A percentile compares a stretch with the other conserved stretches of the same genome.
Conservation (phyloP, 768 basidiomycete species). For the Suillus cothurnatus region DNA sequence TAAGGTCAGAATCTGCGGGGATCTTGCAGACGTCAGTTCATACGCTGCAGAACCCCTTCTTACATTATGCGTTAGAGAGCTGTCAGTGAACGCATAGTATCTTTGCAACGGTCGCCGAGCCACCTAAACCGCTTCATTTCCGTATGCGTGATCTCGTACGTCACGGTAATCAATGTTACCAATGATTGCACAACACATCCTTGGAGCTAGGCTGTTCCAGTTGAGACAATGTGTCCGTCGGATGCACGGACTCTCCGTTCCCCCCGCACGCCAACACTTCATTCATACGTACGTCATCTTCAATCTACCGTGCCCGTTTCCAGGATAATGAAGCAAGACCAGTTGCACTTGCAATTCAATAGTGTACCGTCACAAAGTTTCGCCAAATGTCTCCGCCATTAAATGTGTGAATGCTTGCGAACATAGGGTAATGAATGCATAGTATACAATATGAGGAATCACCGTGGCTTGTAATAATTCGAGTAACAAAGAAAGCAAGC, state of each 20-base stretch:
- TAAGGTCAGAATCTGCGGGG: no score
- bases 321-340: not conserved
- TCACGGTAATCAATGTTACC: not conserved
- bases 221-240: not conserved
- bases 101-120: no score
- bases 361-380: not conserved
- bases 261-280: not conserved
- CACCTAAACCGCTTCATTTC: not conserved
- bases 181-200: not conserved
- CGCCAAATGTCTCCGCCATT: not conserved
- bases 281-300: not conserved
- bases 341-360: not conserved
- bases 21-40: no score
- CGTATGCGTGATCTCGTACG: not conserved
- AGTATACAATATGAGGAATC: conserved; percentile 9
- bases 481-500: conserved; percentile 2
- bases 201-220: not conserved
- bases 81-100: no score
- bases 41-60: not conserved
- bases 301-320: not conserved
- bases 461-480: not conserved
- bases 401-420: not conserved
- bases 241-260: not conserved
- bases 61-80: not conserved
- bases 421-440: conserved; percentile 4